phyloP scores from a whole-genome alignment of 106 monocot species.

The Triglochin maritima region DNA sequence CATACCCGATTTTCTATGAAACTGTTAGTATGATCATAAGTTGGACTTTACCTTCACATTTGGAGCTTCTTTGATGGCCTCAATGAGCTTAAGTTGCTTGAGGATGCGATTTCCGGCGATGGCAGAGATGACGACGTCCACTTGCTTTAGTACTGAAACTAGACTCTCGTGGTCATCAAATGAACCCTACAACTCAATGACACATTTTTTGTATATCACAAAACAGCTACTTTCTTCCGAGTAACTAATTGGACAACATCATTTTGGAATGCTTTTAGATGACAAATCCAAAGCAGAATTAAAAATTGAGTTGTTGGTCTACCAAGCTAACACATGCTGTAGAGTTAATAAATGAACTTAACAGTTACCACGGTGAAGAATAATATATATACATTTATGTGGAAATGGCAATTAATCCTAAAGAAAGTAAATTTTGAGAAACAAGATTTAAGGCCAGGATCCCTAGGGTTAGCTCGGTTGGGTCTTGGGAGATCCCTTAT shows the following conservation, averaged over 20 bases:
- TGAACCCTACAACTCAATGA: constrained; percentile 14
- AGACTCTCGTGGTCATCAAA: constrained; percentile 30
- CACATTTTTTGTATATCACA: not conserved
- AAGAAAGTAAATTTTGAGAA: no score
- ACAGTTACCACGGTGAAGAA: no score
- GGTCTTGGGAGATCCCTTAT: no score
- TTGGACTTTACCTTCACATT: constrained; percentile 31
- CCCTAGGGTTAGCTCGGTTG: no score
- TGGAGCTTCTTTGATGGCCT: constrained; percentile 39
- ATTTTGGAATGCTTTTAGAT: no score
- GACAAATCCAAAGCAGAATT: no score
- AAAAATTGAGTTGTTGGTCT: no score
- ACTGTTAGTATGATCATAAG: not conserved
- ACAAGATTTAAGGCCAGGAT: no score
- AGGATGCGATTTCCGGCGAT: constrained; percentile 7
- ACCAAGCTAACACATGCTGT: no score
- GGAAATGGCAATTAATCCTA: no score
- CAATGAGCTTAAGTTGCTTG: constrained; percentile 31
- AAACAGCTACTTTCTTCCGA: not conserved
- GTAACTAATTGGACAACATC: not conserved
- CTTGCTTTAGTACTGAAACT: constrained; percentile 24
- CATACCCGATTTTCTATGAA: not conserved
- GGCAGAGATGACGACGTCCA: constrained; percentile 39
- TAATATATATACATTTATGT: no score
- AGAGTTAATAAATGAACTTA: no score